Evolutionary conservation across 495 filamentous ascomycete species (phyloP).

Genomic region (Amphirosellinia nigrospora): DNA sequence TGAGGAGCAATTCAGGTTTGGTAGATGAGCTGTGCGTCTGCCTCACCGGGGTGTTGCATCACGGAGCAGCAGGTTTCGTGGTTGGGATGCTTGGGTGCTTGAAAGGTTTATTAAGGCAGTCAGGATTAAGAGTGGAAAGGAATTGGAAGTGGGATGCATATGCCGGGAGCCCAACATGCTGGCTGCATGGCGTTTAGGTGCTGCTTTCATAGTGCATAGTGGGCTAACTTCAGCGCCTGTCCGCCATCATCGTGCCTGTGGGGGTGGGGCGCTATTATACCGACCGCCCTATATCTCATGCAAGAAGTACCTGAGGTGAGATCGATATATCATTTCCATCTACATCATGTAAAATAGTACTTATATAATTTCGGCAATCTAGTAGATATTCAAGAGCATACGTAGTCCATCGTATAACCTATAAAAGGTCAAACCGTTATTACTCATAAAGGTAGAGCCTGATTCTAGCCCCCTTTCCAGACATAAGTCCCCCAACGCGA

Average conservation of each 20-base stretch:
- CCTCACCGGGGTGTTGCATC: neutral
- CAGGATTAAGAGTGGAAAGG: neutral
- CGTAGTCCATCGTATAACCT: no score
- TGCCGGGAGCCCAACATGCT: neutral
- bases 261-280: neutral
- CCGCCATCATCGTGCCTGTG: neutral
- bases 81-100: neutral
- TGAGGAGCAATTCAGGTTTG: neutral
- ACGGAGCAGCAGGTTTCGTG: neutral
- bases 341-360: neutral
- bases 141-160: conserved; percentile 3
- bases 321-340: neutral
- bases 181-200: neutral
- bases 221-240: neutral
- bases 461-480: conserved; percentile 28
- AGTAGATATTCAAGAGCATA: no score
- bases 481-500: conserved; percentile 38
- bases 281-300: neutral
- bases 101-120: neutral
- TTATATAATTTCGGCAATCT: neutral
- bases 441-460: no score
- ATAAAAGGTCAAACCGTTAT: no score
- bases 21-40: neutral
- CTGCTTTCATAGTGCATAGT: neutral
- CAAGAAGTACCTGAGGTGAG: no score